Percentiles rank a stretch among this genome's conserved stretches.
These are phyloP conservation scores for Talaromyces ruber DNA, from an alignment of 495 filamentous ascomycete species.

Conservation along the genomic window DNA sequence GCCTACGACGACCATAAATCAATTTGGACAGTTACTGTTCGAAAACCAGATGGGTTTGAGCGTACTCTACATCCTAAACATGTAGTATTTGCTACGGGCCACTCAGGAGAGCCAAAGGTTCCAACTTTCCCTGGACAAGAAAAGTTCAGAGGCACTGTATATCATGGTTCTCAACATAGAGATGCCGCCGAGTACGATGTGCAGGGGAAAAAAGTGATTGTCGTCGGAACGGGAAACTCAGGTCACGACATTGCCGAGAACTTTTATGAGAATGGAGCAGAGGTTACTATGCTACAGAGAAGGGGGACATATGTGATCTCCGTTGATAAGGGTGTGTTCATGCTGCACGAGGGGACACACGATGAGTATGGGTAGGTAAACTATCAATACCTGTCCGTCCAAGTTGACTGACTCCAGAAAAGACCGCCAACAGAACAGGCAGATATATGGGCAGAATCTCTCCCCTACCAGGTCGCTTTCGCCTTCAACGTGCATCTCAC, in stretches of 20 bases:
- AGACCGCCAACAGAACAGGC: constrained; percentile 48
- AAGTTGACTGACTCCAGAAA: not conserved
- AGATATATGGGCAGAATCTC: constrained; percentile 48
- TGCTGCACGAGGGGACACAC: constrained; percentile 51
- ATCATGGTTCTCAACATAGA: constrained; percentile 34
- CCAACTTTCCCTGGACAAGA: constrained; percentile 36
- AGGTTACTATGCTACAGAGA: constrained; percentile 75
- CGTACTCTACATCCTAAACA: constrained; percentile 36
- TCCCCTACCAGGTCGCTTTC: constrained; percentile 52
- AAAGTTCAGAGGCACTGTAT: constrained; percentile 37
- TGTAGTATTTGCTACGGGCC: constrained; percentile 42
- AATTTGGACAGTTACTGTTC: constrained; percentile 53
- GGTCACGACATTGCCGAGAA: constrained; percentile 82
- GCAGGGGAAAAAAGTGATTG: constrained; percentile 59
- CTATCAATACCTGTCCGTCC: not conserved
- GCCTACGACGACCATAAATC: constrained; percentile 43
- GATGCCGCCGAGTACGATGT: constrained; percentile 27
- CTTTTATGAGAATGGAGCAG: constrained; percentile 63
- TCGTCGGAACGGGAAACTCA: constrained; percentile 77
- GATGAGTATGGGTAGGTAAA: constrained; percentile 42
- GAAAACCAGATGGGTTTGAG: constrained; percentile 30
- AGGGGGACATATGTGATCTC: constrained; percentile 67
- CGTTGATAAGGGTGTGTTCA: constrained; percentile 46
- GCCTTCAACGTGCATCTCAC: constrained; percentile 43
- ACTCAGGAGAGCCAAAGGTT: constrained; percentile 39